A percentile compares a stretch with the other conserved stretches of the same genome.
Evolutionary conservation across 2,329 filamentous ascomycete species (phyloP).

Genomic region (Trichoderma lentiforme): DNA sequence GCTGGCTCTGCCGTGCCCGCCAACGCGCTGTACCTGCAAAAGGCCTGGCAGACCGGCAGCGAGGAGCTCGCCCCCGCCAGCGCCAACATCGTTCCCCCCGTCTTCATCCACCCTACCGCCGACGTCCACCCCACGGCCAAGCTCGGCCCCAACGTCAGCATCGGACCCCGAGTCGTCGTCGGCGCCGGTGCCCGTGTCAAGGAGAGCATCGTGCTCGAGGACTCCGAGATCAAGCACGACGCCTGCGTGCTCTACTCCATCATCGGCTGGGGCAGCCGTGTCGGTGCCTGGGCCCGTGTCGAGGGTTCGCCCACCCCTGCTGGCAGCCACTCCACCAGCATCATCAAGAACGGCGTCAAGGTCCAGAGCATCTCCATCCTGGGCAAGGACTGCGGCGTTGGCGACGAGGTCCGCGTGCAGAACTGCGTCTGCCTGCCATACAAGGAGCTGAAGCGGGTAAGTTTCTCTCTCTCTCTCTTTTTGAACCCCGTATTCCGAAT

Average conservation of each 20-base stretch:
- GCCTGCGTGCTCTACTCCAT: slow-evolving; percentile 94
- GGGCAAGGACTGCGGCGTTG: slow-evolving; percentile 92
- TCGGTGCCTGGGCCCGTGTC: slow-evolving; percentile 97
- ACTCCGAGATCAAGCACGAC: slow-evolving; percentile 93
- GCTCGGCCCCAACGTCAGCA: slow-evolving; percentile 93
- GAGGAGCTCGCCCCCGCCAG: slow-evolving; percentile 76
- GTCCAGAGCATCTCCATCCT: slow-evolving; percentile 98
- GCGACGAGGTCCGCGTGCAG: slow-evolving; percentile 91
- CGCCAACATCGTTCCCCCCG: slow-evolving; percentile 83
- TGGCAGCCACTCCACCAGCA: slow-evolving; percentile 85
- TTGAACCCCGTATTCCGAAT: too few species aligned
- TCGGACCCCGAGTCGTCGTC: slow-evolving; percentile 82
- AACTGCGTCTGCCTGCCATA: slow-evolving; percentile 97
- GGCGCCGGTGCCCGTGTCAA: slow-evolving; percentile 89
- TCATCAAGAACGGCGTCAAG: slow-evolving; percentile 97
- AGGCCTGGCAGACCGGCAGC: slow-evolving; percentile 81
- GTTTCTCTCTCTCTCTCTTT: slow-evolving; percentile 37
- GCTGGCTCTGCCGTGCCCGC: slow-evolving; percentile 95
- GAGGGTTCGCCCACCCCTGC: slow-evolving; percentile 90
- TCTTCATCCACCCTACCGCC: slow-evolving; percentile 92
- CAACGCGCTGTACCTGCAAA: slow-evolving; percentile 93
- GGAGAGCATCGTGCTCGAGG: slow-evolving; percentile 93
- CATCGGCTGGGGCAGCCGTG: slow-evolving; percentile 92
- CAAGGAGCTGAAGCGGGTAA: slow-evolving; percentile 94
- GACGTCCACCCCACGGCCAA: slow-evolving; percentile 92